Evolutionary conservation across 2,329 filamentous ascomycete species (phyloP), one percentile per base, ranked within the genome.

Genomic region (Emydomyces testavorans): DNA sequence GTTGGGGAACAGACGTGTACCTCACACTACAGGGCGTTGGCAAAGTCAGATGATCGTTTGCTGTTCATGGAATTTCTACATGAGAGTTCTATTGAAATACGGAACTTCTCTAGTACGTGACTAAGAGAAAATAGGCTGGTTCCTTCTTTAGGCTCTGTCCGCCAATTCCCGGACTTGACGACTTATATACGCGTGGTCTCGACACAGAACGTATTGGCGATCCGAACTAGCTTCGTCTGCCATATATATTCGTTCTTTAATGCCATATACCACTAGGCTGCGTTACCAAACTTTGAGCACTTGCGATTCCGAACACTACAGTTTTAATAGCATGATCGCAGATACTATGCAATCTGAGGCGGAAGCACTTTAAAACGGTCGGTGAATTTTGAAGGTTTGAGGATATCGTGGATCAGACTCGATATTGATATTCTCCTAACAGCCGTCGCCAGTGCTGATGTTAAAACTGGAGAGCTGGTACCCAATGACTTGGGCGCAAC

Each of bases 1-100:
- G 92, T 3, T 98, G 92, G 92, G 92, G 80, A 0, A 80, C 78
- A 2, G 79, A 82, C 66, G 78, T 81, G 1, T 82, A 82, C 63
- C 62, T 82, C 47, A 80, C 74, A 43, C 57, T 82, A 53, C 70
- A 76, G 54, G 78, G 78, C 0, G 76, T 82, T 46, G 78, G 77
- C 0, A 75, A 67, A 52, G 62, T 72, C 41, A 59, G 61, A 42
- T 67, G 56, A 63, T 43, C 15, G 29, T 11, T 10, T n/a, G 18
- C 13, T 43, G 2, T 23, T 10, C 15, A 34, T n/a, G 15, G n/a
- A 28, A 11, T 6, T 23, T 36, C 31, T 46, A 38, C 21, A 26
- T 28, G 18, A 13, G n/a, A 18, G 26, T 31, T 43, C 46, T 46
- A 18, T 41, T n/a, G n/a, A n/a, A n/a, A n/a, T n/a, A n/a, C n/a